Conservation (phyloP, 352 stramenopile genomes). For the Globisporangium cederbergense region DNA sequence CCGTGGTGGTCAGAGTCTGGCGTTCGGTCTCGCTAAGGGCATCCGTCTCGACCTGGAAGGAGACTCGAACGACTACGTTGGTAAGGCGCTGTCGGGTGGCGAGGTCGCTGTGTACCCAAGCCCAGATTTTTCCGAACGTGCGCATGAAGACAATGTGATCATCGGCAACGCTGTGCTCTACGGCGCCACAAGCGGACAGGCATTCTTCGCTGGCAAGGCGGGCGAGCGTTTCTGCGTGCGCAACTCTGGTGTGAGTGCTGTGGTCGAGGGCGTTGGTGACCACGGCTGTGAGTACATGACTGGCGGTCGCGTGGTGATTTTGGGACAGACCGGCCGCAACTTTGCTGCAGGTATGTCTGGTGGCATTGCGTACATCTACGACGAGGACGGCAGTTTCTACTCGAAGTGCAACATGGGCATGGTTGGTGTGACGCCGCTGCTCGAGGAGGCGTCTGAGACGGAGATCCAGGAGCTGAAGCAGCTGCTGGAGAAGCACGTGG, state of each 20-base stretch:
- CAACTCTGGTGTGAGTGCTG: constrained; percentile 94
- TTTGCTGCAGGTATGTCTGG: constrained; percentile 96
- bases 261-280: constrained; percentile 95
- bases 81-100: constrained; percentile 92
- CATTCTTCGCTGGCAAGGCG: constrained; percentile 95
- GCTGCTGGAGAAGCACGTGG: constrained; percentile 87
- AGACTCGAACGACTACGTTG: constrained; percentile 96
- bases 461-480: constrained; percentile 82
- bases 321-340: constrained; percentile 94
- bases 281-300: constrained; percentile 99
- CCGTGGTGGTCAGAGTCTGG: constrained; percentile 93
- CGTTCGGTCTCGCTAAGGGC: constrained; percentile 92
- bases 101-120: constrained; percentile 91
- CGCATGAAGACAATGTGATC: constrained; percentile 88
- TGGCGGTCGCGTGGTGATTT: constrained; percentile 90
- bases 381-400: constrained; percentile 91
- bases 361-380: constrained; percentile 96
- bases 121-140: constrained; percentile 51
- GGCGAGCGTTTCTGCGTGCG: constrained; percentile 96
- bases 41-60: constrained; percentile 90
- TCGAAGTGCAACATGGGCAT: constrained; percentile 96
- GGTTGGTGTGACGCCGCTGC: constrained; percentile 62
- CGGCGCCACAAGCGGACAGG: constrained; percentile 90
- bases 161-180: constrained; percentile 96
- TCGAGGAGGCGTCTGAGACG: constrained; percentile 68